phyloP scores from a whole-genome alignment of 108 stramenopile species.

The Discostella stelligeroides region DNA sequence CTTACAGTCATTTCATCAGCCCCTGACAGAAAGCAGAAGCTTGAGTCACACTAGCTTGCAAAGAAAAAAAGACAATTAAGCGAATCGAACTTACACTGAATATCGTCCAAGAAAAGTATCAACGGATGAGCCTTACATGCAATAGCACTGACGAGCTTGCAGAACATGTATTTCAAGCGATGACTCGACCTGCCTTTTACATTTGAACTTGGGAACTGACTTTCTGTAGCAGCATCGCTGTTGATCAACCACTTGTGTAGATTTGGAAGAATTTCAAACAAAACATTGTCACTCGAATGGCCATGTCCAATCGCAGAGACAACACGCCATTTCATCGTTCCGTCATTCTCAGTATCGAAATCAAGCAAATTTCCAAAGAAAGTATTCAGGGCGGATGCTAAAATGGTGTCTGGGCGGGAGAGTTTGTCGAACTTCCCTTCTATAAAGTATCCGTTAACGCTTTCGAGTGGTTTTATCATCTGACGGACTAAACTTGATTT shows the following conservation, averaged over 20 bases:
- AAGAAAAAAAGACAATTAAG: background rate
- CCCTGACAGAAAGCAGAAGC: constrained; percentile 12
- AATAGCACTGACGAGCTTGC: constrained; percentile 38
- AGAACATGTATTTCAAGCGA: constrained; percentile 22
- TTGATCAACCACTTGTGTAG: constrained; percentile 15
- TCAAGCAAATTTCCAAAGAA: constrained; percentile 15
- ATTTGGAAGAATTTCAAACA: constrained; percentile 32
- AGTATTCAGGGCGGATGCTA: constrained; percentile 18
- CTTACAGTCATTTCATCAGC: constrained; percentile 31
- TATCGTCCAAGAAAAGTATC: constrained; percentile 36
- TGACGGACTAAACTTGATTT: constrained; percentile 37
- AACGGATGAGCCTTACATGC: constrained; percentile 21
- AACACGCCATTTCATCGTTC: constrained; percentile 33
- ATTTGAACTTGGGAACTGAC: background rate
- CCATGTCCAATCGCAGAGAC: constrained; percentile 27
- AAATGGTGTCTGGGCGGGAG: constrained; percentile 28
- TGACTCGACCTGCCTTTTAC: constrained; percentile 10
- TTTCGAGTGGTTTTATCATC: constrained; percentile 24
- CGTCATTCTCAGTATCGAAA: constrained; percentile 1
- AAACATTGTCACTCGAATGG: background rate
- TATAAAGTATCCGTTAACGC: constrained; percentile 26
- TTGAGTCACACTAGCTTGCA: background rate
- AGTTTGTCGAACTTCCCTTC: constrained; percentile 33
- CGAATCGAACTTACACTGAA: constrained; percentile 15
- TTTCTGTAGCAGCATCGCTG: background rate